Evolutionary conservation across 2,329 filamentous ascomycete genomes (phyloP), one percentile per base, ranked within the genome.

Genomic region (Xylariaceae sp.): DNA sequence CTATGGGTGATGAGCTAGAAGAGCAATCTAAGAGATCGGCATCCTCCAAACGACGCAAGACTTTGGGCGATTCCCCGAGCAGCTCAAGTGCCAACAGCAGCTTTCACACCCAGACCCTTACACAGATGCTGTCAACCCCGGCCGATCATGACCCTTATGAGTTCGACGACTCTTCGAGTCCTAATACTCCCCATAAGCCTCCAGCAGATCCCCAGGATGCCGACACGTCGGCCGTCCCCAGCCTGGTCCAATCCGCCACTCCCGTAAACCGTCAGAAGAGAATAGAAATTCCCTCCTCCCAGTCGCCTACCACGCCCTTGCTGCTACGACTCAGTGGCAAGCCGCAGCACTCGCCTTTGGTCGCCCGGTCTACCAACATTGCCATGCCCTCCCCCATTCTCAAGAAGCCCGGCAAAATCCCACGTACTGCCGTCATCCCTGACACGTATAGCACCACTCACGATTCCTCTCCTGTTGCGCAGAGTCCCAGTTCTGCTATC

Each of bases 101-200:
- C 48, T 62, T 61, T 40, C 62, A 64, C 25, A 65, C 62, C 1
- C 62, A 64, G 45, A 65, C 62, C 4, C 42, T 63, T 19, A 63
- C 60, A 6, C 60, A 63, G 39, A 40, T 61, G 1, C 39, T 60
- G 10, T 49, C 59, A 14, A 48, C 35, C 8, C 47, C 48, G 22
- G 48, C 52, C 4, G 47, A 54, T 14, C 39, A 53, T 2, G 60
- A 60, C 35, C 63, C 59, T 6, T 52, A 61, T 34, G 58, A 51
- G 21, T 60, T 62, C 11, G 55, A 56, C 2, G 54, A 57, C 38
- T 39, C 38, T 3, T 25, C 57, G 16, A 33, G 60, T 27, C 39
- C 57, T 37, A 53, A 63, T 40, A 63, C 62, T 7, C 63, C 63
- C 5, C 56, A 34, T 37, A 62, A 59, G 39, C 7, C 36, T 20